Evolutionary conservation across 2,329 filamentous ascomycete genomes (phyloP).

Genomic region (Colletotrichum sp.): DNA sequence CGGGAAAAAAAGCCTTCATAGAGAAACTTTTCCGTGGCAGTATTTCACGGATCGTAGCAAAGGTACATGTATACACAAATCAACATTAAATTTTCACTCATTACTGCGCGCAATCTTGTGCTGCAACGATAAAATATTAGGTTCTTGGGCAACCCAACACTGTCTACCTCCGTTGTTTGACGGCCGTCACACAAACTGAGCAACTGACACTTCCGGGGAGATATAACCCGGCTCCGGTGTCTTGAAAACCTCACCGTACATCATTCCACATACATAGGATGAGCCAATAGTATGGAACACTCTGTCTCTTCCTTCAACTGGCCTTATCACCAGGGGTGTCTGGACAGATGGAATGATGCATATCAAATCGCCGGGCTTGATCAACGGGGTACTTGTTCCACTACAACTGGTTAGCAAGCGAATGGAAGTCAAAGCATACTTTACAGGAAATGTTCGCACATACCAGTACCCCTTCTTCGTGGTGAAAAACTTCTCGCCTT

Average conservation of each 20-base stretch:
- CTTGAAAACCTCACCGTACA: neutral
- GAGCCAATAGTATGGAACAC: neutral
- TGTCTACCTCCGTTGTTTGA: fast-evolving
- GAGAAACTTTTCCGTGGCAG: fast-evolving
- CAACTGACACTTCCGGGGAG: neutral
- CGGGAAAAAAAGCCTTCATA: fast-evolving
- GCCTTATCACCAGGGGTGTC: neutral
- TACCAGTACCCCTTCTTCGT: neutral
- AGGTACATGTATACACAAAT: neutral
- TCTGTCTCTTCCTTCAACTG: neutral
- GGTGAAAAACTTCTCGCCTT: neutral
- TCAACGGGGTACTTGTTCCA: neutral
- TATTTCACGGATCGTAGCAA: neutral
- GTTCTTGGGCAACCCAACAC: neutral
- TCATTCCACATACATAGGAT: neutral
- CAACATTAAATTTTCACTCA: neutral
- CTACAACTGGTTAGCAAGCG: fast-evolving
- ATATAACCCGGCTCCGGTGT: neutral
- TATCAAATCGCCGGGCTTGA: neutral
- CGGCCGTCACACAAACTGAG: neutral
- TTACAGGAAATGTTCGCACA: fast-evolving
- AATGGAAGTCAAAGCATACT: neutral
- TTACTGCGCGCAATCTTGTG: fast-evolving
- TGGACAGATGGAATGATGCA: neutral
- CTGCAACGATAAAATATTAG: fast-evolving